Evolutionary conservation across 2,329 filamentous ascomycete species (phyloP), one percentile per base, ranked within the genome.

Genomic region (Aureobasidium musti): DNA sequence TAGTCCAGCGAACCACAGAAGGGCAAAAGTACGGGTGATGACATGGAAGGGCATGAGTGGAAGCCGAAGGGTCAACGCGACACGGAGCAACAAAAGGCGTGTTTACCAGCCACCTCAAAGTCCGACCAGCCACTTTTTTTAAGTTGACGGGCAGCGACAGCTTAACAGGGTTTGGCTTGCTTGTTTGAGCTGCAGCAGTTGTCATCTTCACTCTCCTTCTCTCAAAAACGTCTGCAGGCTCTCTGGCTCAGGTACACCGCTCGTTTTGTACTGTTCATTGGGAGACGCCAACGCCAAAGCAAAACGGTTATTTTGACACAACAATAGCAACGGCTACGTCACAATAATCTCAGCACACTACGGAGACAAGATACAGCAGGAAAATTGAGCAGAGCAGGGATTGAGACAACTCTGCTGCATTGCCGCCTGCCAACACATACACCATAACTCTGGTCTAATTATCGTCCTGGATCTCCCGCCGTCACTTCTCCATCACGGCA

Each of bases 271-370:
- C 41, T 49, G 57, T 61, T 61, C 57, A 61, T 61, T 41, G n/a
- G 56, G 56, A 60, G 56, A 60, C 57, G 57, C 57, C 41, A 61
- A 61, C 57, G 57, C 59, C 59, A 63, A 52, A 63, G 35, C 30
- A 39, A 33, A 47, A 61, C 41, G 28, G 57, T 47, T 52, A 63
- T 54, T 53, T 54, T 45, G 61, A 64, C 61, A 64, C 17, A 63
- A 64, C 61, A 64, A 54, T 53, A 47, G 49, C 49, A 64, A 64
- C 61, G 61, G 61, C 61, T 64, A 64, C 61, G 61, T 64, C 61
- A 64, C 41, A 23, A n/a, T 17, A 33, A 53, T 54, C 30, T 45
- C 49, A 33, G 28, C 21, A 33, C n/a, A 28, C 35, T 47, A 33
- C 33, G 8, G 23, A 45, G 21, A 35, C 33, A 13, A 13, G 23